Conservation (phyloP, 2,329 filamentous ascomycete genomes). For the Teratosphaeria nubilosa region DNA sequence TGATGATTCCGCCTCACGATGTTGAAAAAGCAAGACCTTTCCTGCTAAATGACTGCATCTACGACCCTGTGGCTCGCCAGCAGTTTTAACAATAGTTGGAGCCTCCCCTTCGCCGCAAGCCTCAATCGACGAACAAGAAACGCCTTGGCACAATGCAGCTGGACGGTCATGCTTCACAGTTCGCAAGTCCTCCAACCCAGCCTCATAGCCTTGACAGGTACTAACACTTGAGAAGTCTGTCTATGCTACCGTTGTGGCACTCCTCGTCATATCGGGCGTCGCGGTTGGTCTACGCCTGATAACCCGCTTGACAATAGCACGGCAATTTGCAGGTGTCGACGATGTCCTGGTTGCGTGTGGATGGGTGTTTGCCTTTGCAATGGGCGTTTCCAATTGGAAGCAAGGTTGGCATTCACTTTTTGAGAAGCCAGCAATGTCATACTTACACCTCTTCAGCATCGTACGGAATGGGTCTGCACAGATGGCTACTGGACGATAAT, state of each 20-base stretch:
- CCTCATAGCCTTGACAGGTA: not conserved
- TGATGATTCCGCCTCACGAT: not conserved
- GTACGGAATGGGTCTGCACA: not conserved
- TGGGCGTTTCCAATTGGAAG: not conserved
- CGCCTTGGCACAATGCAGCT: not conserved
- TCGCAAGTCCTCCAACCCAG: not conserved
- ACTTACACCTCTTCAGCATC: not conserved
- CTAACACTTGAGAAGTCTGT: not conserved
- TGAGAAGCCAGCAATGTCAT: not conserved
- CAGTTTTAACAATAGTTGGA: not conserved
- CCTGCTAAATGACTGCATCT: not conserved
- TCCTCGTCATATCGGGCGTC: not conserved
- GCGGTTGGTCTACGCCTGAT: not conserved
- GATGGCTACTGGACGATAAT: not conserved
- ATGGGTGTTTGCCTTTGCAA: not conserved
- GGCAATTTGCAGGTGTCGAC: not conserved
- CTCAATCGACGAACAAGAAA: not conserved
- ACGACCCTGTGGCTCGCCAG: not conserved
- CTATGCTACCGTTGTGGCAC: not conserved
- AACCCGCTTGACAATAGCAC: not conserved
- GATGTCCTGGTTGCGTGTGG: not conserved
- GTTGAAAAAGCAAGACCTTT: not conserved
- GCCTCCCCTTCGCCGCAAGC: not conserved
- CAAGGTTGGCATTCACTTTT: not conserved
- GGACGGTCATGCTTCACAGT: not conserved